Percentiles rank a stretch among this genome's conserved stretches.
These are phyloP conservation scores for Tagetes erecta DNA, from an alignment of 129 eudicot genomes.

Conservation along the genomic window DNA sequence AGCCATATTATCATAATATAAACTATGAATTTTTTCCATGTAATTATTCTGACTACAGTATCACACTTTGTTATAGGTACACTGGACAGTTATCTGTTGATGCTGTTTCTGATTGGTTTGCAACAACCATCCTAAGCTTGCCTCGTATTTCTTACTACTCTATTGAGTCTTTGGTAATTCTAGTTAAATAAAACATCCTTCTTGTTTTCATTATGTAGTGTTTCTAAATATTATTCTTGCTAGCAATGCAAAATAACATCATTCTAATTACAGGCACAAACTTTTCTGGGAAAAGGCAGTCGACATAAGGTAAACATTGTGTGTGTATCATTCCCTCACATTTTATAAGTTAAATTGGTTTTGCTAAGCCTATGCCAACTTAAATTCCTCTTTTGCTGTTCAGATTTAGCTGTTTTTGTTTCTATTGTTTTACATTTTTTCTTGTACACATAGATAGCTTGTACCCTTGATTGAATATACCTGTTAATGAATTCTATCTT, in stretches of 20 bases:
- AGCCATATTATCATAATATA: slow-evolving; percentile 3
- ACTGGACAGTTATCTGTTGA: slow-evolving; percentile 92
- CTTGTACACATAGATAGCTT: slow-evolving; percentile 5
- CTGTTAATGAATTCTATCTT: not conserved
- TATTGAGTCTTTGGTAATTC: slow-evolving; percentile 81
- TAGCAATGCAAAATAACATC: slow-evolving; percentile 18
- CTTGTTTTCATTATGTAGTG: not conserved
- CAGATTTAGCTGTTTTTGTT: not conserved
- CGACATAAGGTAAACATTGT: slow-evolving; percentile 72
- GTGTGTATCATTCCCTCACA: not conserved
- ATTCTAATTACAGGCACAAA: slow-evolving; percentile 61
- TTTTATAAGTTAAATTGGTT: not conserved
- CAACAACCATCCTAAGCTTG: slow-evolving; percentile 62
- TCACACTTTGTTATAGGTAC: slow-evolving; percentile 55
- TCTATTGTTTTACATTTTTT: not conserved
- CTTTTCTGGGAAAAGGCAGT: slow-evolving; percentile 66
- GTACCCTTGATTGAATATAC: not conserved
- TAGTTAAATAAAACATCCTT: not conserved
- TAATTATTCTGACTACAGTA: slow-evolving; percentile 2
- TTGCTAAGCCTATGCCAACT: no score
- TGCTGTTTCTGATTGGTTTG: slow-evolving; percentile 88
- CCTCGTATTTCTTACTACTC: slow-evolving; percentile 88
- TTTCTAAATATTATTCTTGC: slow-evolving; percentile 13
- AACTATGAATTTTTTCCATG: not conserved
- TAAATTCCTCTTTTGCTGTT: slow-evolving; percentile 3